A percentile compares a stretch with the other conserved stretches of the same genome.
Conservation (phyloP, 2,329 filamentous ascomycete genomes). For the Ophiostoma perfectum region DNA sequence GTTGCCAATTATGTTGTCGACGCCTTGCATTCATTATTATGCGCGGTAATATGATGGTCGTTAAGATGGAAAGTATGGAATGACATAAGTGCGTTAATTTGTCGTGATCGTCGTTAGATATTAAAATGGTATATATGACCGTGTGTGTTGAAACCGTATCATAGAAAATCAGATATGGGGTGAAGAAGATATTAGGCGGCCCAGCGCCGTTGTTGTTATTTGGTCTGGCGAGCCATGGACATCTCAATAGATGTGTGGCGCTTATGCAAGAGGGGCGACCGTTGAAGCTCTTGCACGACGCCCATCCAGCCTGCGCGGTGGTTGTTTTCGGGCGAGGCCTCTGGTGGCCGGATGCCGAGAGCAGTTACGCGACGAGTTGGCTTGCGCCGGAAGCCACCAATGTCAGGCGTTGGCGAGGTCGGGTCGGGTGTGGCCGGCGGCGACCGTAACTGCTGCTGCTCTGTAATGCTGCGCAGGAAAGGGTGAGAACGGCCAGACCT, state of each 20-base stretch:
- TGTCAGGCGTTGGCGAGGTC: conserved; percentile 33
- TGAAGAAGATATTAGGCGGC: not conserved
- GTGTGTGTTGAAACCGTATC: not conserved
- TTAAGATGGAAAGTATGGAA: not conserved
- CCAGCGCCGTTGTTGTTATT: not conserved
- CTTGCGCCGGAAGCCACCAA: conserved; percentile 31
- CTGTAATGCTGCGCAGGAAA: conserved; percentile 17
- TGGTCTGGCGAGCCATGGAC: conserved; percentile 39
- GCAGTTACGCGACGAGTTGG: conserved; percentile 50
- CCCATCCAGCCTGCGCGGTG: conserved; percentile 57
- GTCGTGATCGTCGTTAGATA: conserved; percentile 11
- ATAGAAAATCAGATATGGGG: not conserved
- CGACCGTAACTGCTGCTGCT: conserved; percentile 14
- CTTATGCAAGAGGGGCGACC: conserved; percentile 55
- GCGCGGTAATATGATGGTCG: not conserved
- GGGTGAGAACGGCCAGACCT: conserved; percentile 17
- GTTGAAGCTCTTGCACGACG: conserved; percentile 58
- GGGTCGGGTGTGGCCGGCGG: conserved; percentile 14
- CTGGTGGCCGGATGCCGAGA: conserved; percentile 37
- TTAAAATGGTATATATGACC: not conserved
- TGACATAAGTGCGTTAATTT: conserved; percentile 1
- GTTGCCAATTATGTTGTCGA: not conserved
- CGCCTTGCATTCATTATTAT: conserved; percentile 1
- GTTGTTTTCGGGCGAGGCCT: conserved; percentile 42
- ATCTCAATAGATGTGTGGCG: conserved; percentile 58